phyloP scores from a whole-genome alignment of 441 rosid genomes.

The Heliophila coronopifolia region DNA sequence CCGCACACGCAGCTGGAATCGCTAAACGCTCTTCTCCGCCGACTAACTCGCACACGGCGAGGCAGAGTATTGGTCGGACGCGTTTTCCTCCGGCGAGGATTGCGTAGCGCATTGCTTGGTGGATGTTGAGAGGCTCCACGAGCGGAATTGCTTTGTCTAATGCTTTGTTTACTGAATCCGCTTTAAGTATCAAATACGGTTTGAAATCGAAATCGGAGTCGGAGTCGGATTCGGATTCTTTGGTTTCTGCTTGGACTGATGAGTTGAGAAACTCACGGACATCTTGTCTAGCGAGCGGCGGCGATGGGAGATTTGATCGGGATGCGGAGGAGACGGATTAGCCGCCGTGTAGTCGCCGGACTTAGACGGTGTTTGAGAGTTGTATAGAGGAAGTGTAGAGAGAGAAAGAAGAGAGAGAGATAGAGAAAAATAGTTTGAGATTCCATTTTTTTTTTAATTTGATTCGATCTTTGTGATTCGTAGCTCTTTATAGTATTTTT shows the following conservation, averaged over 20 bases:
- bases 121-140: constrained; percentile 53
- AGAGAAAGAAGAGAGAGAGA: constrained; percentile 16
- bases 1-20: constrained; percentile 55
- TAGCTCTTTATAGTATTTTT: no score
- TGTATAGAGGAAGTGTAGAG: constrained; percentile 17
- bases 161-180: constrained; percentile 51
- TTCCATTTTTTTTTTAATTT: no score
- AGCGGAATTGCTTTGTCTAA: constrained; percentile 53
- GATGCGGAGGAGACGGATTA: constrained; percentile 18
- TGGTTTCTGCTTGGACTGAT: no score
- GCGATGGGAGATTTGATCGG: constrained; percentile 17
- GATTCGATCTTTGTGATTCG: no score
- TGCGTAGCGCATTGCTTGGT: constrained; percentile 81
- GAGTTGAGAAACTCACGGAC: no score
- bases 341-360: no score
- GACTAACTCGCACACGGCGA: constrained; percentile 68
- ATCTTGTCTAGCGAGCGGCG: no score
- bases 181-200: constrained; percentile 51
- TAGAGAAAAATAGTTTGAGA: constrained; percentile 25
- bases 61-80: constrained; percentile 61
- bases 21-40: constrained; percentile 56
- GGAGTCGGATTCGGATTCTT: no score
- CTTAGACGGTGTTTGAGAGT: constrained; percentile 20
- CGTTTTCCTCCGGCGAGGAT: constrained; percentile 73
- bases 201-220: constrained; percentile 47